Evolutionary conservation across 2,329 filamentous ascomycete genomes (phyloP), one percentile per base, ranked within the genome.

Genomic region (Huntiella moniliformis): DNA sequence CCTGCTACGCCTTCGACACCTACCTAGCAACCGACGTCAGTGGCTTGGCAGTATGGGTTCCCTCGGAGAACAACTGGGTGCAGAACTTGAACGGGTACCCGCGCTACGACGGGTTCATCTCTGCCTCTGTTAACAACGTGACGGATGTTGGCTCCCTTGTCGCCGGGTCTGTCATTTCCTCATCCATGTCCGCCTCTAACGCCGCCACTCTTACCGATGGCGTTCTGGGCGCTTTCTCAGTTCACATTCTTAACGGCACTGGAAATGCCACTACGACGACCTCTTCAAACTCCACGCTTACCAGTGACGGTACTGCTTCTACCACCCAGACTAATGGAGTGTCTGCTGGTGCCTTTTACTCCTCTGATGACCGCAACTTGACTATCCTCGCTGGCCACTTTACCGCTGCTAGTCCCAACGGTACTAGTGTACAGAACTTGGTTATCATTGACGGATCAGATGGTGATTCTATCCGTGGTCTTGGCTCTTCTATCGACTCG

Each of bases 371-470:
- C 49, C 71, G 74, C 52, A 95, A 95, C 60, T 69, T 92, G 47
- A 96, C 91, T 0, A 73, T 96, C 35, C 68, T 96, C 22, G 91
- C 79, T 42, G 91, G 91, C 1, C 84, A 86, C 55, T 98, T 98
- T 58, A 73, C 73, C 5, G 78, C 83, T 1, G 74, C 67, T 28
- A 73, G 73, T 11, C 71, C 70, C 5, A 73, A 87, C 53, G 82
- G 78, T 16, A 76, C 79, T 3, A 68, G 70, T 4, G 69, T 95
- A 50, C 69, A 85, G 53, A 96, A 95, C 55, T 65, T 98, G 12
- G 67, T 81, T 34, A 73, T 98, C 52, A 74, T 96, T 51, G 82
- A 95, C 58, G 79, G 79, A 38, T 73, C 75, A n/a, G 67, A 82
- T 50, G 67, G 67, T 17, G 66, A 80, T 53, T 65, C 67, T 3